These are phyloP conservation scores for Globomyces sp. DNA, from an alignment of 371 early-diverging fungal genomes.

Conservation along the genomic window DNA sequence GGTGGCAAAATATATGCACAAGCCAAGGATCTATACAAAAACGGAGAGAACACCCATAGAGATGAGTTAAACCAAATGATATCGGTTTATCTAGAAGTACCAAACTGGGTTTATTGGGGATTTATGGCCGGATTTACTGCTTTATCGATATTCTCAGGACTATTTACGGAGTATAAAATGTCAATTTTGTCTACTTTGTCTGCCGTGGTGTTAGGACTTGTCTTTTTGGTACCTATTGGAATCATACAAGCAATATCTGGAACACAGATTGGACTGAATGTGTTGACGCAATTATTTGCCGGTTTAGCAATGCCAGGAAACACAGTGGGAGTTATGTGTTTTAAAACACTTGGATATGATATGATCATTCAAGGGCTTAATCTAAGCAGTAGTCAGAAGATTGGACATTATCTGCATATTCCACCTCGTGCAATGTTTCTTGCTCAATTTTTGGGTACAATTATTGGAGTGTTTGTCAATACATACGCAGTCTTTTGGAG, in stretches of 20 bases:
- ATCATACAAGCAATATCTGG: slow-evolving; percentile 37
- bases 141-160: slow-evolving; percentile 16
- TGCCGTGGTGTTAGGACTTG: slow-evolving; percentile 21
- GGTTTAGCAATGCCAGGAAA: slow-evolving; percentile 64
- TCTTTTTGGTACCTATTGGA: slow-evolving; percentile 30
- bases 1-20: slow-evolving; percentile 22
- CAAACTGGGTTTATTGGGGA: slow-evolving; percentile 26
- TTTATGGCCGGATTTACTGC: slow-evolving; percentile 17
- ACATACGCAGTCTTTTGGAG: not conserved
- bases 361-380: slow-evolving; percentile 33
- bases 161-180: slow-evolving; percentile 27
- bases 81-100: slow-evolving; percentile 30
- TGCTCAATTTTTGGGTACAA: slow-evolving; percentile 29
- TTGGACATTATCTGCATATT: slow-evolving; percentile 58
- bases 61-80: slow-evolving; percentile 8
- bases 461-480: slow-evolving; percentile 6
- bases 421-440: slow-evolving; percentile 45
- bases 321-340: slow-evolving; percentile 63
- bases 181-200: slow-evolving; percentile 23
- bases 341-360: slow-evolving; percentile 67
- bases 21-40: not conserved
- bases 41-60: slow-evolving; percentile 11
- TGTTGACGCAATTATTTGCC: slow-evolving; percentile 58
- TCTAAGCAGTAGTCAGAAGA: slow-evolving; percentile 46
- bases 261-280: slow-evolving; percentile 25